Percentiles rank a stretch among this genome's conserved stretches.
These are phyloP conservation scores for Xylariales sp. DNA, from an alignment of 2,329 filamentous ascomycete species.

Conservation along the genomic window DNA sequence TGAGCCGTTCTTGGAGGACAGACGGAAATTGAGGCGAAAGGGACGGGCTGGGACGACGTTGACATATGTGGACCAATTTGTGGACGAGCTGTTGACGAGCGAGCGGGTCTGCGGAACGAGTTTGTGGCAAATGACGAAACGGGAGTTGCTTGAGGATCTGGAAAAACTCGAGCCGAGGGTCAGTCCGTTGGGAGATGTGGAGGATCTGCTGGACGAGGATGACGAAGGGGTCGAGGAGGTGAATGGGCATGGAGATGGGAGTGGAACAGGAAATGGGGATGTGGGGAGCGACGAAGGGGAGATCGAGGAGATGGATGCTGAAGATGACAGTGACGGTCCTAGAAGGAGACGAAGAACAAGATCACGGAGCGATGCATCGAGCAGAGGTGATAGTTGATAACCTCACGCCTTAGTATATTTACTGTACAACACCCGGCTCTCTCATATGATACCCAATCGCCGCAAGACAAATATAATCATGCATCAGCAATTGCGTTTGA, in stretches of 20 bases:
- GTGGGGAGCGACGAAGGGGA: conserved; percentile 1
- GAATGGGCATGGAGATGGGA: background rate
- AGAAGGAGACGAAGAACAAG: background rate
- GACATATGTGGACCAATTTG: conserved; percentile 84
- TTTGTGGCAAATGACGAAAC: conserved; percentile 82
- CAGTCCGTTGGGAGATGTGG: conserved; percentile 77
- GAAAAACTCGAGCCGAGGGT: conserved; percentile 81
- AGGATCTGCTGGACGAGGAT: conserved; percentile 62
- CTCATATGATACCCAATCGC: conserved; percentile 3
- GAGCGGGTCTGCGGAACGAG: conserved; percentile 88
- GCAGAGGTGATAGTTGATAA: background rate
- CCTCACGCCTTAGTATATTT: background rate
- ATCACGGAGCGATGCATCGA: background rate
- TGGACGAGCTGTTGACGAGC: conserved; percentile 86
- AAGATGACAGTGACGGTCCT: background rate
- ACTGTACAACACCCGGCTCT: background rate
- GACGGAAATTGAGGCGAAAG: conserved; percentile 74
- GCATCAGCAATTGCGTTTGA: background rate
- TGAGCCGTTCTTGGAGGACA: conserved; percentile 79
- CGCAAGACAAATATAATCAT: background rate
- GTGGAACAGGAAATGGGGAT: too few species aligned
- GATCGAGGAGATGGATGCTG: conserved; percentile 1
- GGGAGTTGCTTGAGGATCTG: conserved; percentile 80
- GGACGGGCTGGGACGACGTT: conserved; percentile 70
- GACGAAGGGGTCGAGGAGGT: conserved; percentile 31